A percentile compares a stretch with the other conserved stretches of the same genome.
phyloP scores from a whole-genome alignment of 83 land plant genomes.

The Diphasiastrum complanatum region DNA sequence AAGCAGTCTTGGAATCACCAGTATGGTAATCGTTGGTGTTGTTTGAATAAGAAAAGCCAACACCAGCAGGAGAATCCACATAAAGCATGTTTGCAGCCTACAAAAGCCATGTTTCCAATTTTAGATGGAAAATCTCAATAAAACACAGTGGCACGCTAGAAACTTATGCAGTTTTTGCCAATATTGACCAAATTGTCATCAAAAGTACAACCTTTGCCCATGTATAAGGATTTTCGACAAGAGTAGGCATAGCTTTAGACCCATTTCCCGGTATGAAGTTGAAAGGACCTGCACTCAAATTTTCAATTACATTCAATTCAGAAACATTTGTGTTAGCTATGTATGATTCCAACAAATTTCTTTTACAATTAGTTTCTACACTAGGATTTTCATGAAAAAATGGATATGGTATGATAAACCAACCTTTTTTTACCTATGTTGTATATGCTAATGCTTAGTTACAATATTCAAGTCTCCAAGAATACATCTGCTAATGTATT shows the following conservation, averaged over 20 bases:
- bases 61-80: constrained; percentile 88
- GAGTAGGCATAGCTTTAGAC: constrained; percentile 35
- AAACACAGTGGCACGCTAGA: not conserved
- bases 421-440: no score
- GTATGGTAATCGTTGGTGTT: constrained; percentile 48
- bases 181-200: not conserved
- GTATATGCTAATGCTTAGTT: no score
- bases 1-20: constrained; percentile 69
- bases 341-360: no score
- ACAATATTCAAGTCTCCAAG: no score
- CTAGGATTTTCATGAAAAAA: no score
- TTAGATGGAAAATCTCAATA: not conserved
- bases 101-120: not conserved
- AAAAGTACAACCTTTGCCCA: constrained; percentile 61
- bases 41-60: constrained; percentile 72
- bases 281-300: constrained; percentile 84
- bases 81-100: constrained; percentile 82
- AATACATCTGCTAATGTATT: no score
- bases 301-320: no score
- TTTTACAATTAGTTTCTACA: no score
- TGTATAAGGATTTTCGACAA: constrained; percentile 56
- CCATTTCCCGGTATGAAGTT: constrained; percentile 44
- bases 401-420: no score
- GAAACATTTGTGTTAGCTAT: no score
- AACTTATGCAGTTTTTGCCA: no score